Base-by-base conservation (phyloP, 257 asterid genomes). In the Leonotis leonurus region DNA sequence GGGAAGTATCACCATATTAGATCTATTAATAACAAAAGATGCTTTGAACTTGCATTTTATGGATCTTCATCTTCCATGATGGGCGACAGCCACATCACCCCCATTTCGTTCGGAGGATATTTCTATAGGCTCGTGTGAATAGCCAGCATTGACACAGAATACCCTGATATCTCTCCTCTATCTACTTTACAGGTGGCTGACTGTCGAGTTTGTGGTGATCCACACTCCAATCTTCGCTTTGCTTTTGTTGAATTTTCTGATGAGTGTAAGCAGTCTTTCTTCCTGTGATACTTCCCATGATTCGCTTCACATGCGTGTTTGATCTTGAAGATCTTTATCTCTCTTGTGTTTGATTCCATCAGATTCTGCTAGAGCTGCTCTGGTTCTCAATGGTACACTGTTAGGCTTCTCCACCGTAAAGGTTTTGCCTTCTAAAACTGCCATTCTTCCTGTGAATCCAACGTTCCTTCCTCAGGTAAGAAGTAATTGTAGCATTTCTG, bases 171-270 rank as follows among this genome's bases (percentile, higher is more conserved):
- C 37, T 53, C 22, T 73, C 40, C 26, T 58, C n/a, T 27, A 21
- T 54, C 61, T 67, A 7, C 46, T 74, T 64, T 58, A 13, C 79
- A 88, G 98, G 96, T 91, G 75, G 83, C 84, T 50, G 98, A 91
- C 74, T 91, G 98, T 43, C 93, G 98, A 63, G 89, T 91, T 55
- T 91, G 98, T 70, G 98, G 98, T 25, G 98, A 91, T 71, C 95
- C 95, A 37, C 95, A 88, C 75, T 91, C 98, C 70, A 91, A 90
- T 76, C 96, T 86, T 67, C 98, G 96, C 70, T 91, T 91, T 75
- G 98, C 98, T 32, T 91, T 91, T 71, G 98, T 91, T 25, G 98
- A 91, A 76, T 91, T 88, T 78, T 71, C 88, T 69, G 88, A 86
- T 64, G 96, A 91, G 62, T 82, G 98, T 91, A 75, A 76, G 98